Percentiles rank a stretch among this genome's conserved stretches.
phyloP scores from a whole-genome alignment of 2,329 filamentous ascomycete species.

The Neonectria hederae region DNA sequence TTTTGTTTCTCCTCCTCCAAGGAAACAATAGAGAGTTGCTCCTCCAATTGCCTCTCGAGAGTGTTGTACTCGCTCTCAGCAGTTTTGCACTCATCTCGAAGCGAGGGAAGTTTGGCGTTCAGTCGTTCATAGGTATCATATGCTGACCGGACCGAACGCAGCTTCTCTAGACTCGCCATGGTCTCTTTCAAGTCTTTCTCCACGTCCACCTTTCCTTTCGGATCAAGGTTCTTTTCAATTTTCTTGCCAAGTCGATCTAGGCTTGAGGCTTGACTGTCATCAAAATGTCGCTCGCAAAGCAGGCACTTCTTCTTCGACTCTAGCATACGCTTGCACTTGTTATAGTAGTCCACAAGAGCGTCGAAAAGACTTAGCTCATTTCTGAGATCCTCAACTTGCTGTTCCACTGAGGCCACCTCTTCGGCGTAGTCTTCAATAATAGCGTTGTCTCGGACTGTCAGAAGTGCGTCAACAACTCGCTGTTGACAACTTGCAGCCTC shows the following conservation, averaged over 20 bases:
- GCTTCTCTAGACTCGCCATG: constrained; percentile 62
- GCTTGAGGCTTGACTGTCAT: constrained; percentile 65
- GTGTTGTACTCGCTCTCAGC: constrained; percentile 69
- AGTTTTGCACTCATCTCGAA: constrained; percentile 70
- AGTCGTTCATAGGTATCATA: constrained; percentile 81
- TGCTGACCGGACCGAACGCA: constrained; percentile 70
- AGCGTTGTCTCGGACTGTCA: constrained; percentile 53
- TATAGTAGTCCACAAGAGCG: constrained; percentile 76
- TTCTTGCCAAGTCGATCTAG: constrained; percentile 71
- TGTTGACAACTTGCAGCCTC: constrained; percentile 71
- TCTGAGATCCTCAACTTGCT: constrained; percentile 68
- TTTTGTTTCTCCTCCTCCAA: constrained; percentile 72
- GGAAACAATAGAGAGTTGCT: constrained; percentile 72
- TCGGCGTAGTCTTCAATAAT: constrained; percentile 64
- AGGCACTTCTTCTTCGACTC: constrained; percentile 77
- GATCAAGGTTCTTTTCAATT: constrained; percentile 70
- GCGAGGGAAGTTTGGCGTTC: constrained; percentile 73
- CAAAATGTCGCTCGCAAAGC: constrained; percentile 78
- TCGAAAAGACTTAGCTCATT: constrained; percentile 76
- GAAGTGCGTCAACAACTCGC: constrained; percentile 61
- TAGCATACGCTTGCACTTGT: constrained; percentile 71
- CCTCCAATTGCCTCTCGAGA: constrained; percentile 70
- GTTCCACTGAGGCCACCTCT: constrained; percentile 60
- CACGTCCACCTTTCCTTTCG: constrained; percentile 69
- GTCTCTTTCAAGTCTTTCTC: constrained; percentile 67